Base-by-base conservation (phyloP, 176 grass and related monocot genomes). In the Oryza rufipogon region DNA sequence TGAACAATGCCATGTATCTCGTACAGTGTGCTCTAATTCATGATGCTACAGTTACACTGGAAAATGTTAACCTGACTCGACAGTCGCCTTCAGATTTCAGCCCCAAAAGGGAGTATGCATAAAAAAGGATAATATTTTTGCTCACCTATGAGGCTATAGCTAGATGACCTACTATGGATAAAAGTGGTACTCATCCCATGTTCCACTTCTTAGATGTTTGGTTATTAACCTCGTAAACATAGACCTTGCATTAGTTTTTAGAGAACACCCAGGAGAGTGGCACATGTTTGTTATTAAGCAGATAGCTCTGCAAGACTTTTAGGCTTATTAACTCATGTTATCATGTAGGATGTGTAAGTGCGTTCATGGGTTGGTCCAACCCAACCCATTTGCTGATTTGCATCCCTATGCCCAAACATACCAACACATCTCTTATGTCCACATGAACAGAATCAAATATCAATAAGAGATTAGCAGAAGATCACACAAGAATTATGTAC, bases 401-500 rank as follows among this genome's bases (percentile, higher is more conserved):
- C 52, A 56, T 56, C 52, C 52, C 52, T 56, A 20, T 5, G 6
- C 17, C 52, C 52, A 20, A 20, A 56, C 17, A 32, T 77, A 77
- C 22, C 30, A 23, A 75, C 61, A 33, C 65, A 81, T n/a, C n/a
- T 80, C 23, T 34, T 22, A 1, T 60, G 14, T 32, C 69, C 63
- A 70, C 48, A 52, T 54, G 10, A 23, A 65, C 48, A 45, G 66
- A 63, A 71, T 66, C 19, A 75, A 17, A 60, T 38, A 15, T 25
- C 11, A 52, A 23, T 22, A 71, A 81, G 12, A 39, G 42, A 75
- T 6, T 39, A 51, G n/a, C 5, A 76, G 33, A 33, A 32, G 17
- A 46, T 66, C 15, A 33, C 71, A n/a, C 65, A 67, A 83, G 39
- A 81, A 70, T 8, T 70, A 76, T 70, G 20, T 63, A 87, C 32